Evolutionary conservation across 2,329 filamentous ascomycete genomes (phyloP), one percentile per base, ranked within the genome.

Genomic region (Fusarium fujikuroi): DNA sequence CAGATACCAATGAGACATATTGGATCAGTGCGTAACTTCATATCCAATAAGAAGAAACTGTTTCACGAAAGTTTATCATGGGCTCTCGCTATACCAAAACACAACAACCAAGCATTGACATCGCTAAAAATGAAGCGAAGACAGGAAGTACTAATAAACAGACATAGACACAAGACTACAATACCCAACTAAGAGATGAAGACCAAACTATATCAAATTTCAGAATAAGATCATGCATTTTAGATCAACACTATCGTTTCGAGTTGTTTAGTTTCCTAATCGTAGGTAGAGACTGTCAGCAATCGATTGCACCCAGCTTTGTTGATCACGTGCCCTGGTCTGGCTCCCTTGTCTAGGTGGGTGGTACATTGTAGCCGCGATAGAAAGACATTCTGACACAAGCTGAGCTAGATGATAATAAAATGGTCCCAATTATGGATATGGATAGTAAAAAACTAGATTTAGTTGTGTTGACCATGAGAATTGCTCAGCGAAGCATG

Each of bases 351-450:
- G n/a, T 47, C 19, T 30, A 5, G 15, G 34, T 30, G 8, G 15
- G 34, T 30, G n/a, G 56, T 56, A 64, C 32, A 32, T 32, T 32
- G 63, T 60, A 25, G 77, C 78, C 62, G 63, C 77, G 76, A 54
- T 66, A 76, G 77, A 78, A 79, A 79, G 72, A 74, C 68, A 78
- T 42, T 69, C 72, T 76, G 66, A 63, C 72, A 75, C 71, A 52
- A 73, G 69, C 60, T 60, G 72, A 74, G 15, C 19, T 21, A 54
- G 34, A 68, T 63, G 74, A 66, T 32, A 67, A 53, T 40, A 49
- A 43, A 30, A 40, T 30, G 21, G 23, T 61, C 49, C 23, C 18
- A 58, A 63, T 70, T 62, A 39, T 63, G 59, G 49, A 66, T 62
- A 39, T 63, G 59, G 49, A 66, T 39, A 49, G n/a, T 56, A 19